Evolutionary conservation across 169 alveolate species (phyloP).

Genomic region (Babesia bovis): DNA sequence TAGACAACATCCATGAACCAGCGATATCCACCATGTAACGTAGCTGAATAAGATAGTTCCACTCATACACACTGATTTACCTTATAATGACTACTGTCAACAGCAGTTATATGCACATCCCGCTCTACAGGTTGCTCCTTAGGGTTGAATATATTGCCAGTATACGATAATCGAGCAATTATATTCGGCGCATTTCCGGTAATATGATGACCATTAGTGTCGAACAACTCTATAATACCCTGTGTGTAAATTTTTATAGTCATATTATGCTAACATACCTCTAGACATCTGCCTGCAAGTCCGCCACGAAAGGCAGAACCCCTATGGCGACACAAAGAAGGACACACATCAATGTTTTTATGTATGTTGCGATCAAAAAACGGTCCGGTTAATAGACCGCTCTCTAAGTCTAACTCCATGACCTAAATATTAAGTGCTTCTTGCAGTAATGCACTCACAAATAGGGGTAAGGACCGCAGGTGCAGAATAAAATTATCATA

Average conservation of each 20-base stretch:
- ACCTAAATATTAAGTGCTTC: neutral
- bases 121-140: neutral
- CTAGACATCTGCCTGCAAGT: constrained; percentile 41
- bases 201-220: constrained; percentile 22
- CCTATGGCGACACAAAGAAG: constrained; percentile 38
- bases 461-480: neutral
- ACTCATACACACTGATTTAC: constrained; percentile 1
- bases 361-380: neutral
- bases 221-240: constrained; percentile 60
- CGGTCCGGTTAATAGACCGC: neutral
- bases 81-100: constrained; percentile 3
- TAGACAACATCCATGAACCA: constrained; percentile 40
- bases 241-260: neutral
- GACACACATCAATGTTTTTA: constrained; percentile 6
- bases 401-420: constrained; percentile 16
- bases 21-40: constrained; percentile 45
- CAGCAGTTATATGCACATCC: constrained; percentile 16
- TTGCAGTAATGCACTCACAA: too few species aligned
- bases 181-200: neutral
- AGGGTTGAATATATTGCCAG: neutral
- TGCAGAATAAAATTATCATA: too few species aligned
- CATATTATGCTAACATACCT: constrained; percentile 9
- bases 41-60: constrained; percentile 1
- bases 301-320: constrained; percentile 67
- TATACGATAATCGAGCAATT: constrained; percentile 16